Evolutionary conservation across 1,139 yeast genomes (phyloP).

Genomic region (Zygoascus sp.): DNA sequence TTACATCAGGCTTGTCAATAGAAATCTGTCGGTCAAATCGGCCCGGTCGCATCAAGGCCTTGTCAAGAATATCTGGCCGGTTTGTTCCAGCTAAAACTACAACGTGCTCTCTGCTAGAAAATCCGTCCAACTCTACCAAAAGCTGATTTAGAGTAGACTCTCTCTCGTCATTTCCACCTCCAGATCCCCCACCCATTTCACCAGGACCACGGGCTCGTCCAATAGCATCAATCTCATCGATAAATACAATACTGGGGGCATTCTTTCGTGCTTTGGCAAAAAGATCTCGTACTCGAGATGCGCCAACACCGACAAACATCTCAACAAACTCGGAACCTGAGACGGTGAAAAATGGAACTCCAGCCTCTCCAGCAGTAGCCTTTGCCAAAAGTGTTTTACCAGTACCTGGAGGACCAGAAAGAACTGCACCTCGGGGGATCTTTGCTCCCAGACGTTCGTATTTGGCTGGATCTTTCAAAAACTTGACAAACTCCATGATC

Average conservation of each 20-base stretch:
- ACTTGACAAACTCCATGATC: constrained; percentile 94
- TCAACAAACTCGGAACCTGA: constrained; percentile 97
- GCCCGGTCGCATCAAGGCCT: constrained; percentile 93
- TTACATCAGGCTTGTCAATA: constrained; percentile 88
- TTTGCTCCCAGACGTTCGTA: constrained; percentile 91
- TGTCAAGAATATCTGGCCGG: constrained; percentile 87
- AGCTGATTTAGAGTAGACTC: constrained; percentile 94
- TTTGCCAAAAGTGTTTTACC: constrained; percentile 95
- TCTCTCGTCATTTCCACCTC: constrained; percentile 91
- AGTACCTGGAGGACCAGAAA: constrained; percentile 98
- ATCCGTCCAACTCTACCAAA: constrained; percentile 97
- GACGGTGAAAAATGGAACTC: constrained; percentile 90
- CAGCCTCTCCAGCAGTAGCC: constrained; percentile 99
- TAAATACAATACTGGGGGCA: constrained; percentile 91
- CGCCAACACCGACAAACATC: constrained; percentile 99
- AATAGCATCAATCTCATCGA: constrained; percentile 97
- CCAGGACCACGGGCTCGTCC: constrained; percentile 90
- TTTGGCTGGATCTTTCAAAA: constrained; percentile 83
- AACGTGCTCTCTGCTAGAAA: constrained; percentile 81
- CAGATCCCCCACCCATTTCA: constrained; percentile 45
- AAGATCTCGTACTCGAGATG: constrained; percentile 91
- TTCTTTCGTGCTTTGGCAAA: constrained; percentile 87
- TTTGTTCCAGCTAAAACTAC: constrained; percentile 97
- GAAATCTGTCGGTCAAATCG: constrained; percentile 91
- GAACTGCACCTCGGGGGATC: constrained; percentile 95